Conservation (phyloP, 352 stramenopile species). For the Phytophthora agathidicida region DNA sequence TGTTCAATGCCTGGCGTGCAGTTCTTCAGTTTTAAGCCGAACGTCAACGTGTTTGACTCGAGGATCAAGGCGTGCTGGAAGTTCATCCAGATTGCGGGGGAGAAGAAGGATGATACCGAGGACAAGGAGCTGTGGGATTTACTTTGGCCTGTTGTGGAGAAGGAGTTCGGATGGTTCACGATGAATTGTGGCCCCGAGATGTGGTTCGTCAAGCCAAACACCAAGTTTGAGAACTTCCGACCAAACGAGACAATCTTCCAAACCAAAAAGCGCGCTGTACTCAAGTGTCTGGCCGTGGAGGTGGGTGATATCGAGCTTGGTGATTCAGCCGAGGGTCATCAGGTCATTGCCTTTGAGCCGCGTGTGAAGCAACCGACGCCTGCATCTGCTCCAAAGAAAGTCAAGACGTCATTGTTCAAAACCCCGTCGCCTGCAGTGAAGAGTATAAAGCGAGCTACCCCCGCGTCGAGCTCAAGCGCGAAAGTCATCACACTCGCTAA, state of each 20-base stretch:
- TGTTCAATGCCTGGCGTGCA: conserved; percentile 78
- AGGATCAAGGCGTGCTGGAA: conserved; percentile 85
- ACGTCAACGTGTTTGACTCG: conserved; percentile 84
- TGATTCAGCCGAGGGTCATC: conserved; percentile 67
- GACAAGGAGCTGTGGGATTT: conserved; percentile 58
- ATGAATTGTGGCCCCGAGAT: conserved; percentile 74
- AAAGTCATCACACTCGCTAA: conserved; percentile 38
- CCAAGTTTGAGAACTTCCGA: conserved; percentile 67
- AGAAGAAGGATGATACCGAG: conserved; percentile 35
- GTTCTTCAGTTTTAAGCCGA: conserved; percentile 86
- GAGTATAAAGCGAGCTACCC: conserved; percentile 28
- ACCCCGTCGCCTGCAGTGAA: conserved; percentile 52
- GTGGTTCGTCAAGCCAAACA: conserved; percentile 79
- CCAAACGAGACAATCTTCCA: conserved; percentile 87
- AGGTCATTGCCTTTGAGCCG: conserved; percentile 61
- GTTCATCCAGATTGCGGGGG: conserved; percentile 51
- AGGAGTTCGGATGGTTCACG: conserved; percentile 74
- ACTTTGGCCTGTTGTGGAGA: conserved; percentile 66
- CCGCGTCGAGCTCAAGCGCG: conserved; percentile 14
- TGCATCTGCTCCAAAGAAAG: conserved; percentile 29
- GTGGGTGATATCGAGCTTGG: conserved; percentile 63
- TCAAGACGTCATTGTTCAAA: conserved; percentile 40
- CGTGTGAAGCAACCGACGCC: conserved; percentile 19
- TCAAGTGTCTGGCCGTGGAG: conserved; percentile 64
- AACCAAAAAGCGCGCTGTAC: conserved; percentile 71